Percentiles rank a stretch among this genome's conserved stretches.
phyloP scores from a whole-genome alignment of 306 rosid genomes.

The Cucumis melo region DNA sequence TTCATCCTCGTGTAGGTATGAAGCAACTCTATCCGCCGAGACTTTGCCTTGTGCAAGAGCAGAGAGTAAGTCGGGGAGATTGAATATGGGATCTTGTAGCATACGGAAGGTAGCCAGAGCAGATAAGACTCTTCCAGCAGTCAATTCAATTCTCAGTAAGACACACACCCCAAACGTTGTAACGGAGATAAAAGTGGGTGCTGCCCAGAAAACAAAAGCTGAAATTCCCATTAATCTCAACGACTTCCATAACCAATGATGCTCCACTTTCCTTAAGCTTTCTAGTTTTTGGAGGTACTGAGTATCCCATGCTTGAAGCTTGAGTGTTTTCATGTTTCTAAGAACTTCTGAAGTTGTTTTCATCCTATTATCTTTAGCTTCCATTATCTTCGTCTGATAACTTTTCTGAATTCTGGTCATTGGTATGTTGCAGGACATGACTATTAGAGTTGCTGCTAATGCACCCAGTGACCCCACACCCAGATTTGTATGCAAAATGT shows the following conservation, averaged over 20 bases:
- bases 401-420: slow-evolving; percentile 58
- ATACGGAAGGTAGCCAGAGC: slow-evolving; percentile 86
- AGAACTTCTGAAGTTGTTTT: slow-evolving; percentile 83
- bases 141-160: slow-evolving; percentile 72
- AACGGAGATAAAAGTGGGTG: slow-evolving; percentile 81
- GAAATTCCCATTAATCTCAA: slow-evolving; percentile 34
- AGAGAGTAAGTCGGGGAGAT: slow-evolving; percentile 69
- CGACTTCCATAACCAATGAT: slow-evolving; percentile 58
- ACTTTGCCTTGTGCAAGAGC: slow-evolving; percentile 88
- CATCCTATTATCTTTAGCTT: slow-evolving; percentile 80
- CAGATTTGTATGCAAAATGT: slow-evolving; percentile 56
- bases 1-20: slow-evolving; percentile 66
- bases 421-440: slow-evolving; percentile 75
- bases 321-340: slow-evolving; percentile 65
- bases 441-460: slow-evolving; percentile 53
- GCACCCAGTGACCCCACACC: slow-evolving; percentile 71
- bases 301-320: slow-evolving; percentile 90
- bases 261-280: slow-evolving; percentile 43
- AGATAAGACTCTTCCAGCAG: slow-evolving; percentile 77
- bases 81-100: slow-evolving; percentile 85
- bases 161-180: slow-evolving; percentile 64
- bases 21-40: slow-evolving; percentile 69
- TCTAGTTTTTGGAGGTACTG: slow-evolving; percentile 54
- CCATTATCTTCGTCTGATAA: slow-evolving; percentile 82
- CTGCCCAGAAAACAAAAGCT: slow-evolving; percentile 75